Evolutionary conservation across 352 stramenopile genomes (phyloP).

Genomic region (Globisporangium heterothallicum): DNA sequence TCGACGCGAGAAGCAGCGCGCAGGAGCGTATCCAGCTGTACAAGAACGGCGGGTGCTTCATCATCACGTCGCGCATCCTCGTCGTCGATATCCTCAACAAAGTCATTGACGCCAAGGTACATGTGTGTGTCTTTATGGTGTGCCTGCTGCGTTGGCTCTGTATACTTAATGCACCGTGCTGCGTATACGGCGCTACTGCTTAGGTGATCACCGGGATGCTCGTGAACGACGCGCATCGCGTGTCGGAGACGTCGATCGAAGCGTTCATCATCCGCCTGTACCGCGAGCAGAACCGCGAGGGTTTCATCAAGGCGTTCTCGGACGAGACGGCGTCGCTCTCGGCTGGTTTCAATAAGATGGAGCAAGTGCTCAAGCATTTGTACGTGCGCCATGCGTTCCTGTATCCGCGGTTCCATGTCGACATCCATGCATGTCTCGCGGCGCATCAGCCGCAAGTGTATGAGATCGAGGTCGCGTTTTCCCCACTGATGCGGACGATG

Average conservation of each 20-base stretch:
- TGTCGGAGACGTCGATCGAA: slow-evolving; percentile 93
- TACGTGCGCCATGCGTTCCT: slow-evolving; percentile 91
- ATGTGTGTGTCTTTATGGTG: slow-evolving; percentile 6
- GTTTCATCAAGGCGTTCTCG: slow-evolving; percentile 97
- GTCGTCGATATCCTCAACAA: slow-evolving; percentile 96
- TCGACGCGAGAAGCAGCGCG: slow-evolving; percentile 71
- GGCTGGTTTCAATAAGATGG: slow-evolving; percentile 92
- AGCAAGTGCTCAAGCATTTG: slow-evolving; percentile 93
- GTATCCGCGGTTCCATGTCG: slow-evolving; percentile 95
- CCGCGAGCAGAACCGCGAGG: slow-evolving; percentile 77
- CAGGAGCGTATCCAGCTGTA: slow-evolving; percentile 87
- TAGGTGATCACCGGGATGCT: slow-evolving; percentile 90
- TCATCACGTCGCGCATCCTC: slow-evolving; percentile 96
- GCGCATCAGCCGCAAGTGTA: slow-evolving; percentile 86
- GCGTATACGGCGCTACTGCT: background rate
- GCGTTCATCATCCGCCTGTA: slow-evolving; percentile 97
- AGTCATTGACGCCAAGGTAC: slow-evolving; percentile 45
- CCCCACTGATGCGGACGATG: slow-evolving; percentile 90
- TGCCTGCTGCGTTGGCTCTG: too few species aligned
- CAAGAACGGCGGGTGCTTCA: slow-evolving; percentile 87
- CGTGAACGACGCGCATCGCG: slow-evolving; percentile 90
- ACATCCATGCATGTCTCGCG: slow-evolving; percentile 85
- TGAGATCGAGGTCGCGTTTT: slow-evolving; percentile 92
- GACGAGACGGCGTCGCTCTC: slow-evolving; percentile 90
- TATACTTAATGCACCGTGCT: too few species aligned